Conservation (phyloP, 2,329 filamentous ascomycete genomes). For the Cladosporium sp. region DNA sequence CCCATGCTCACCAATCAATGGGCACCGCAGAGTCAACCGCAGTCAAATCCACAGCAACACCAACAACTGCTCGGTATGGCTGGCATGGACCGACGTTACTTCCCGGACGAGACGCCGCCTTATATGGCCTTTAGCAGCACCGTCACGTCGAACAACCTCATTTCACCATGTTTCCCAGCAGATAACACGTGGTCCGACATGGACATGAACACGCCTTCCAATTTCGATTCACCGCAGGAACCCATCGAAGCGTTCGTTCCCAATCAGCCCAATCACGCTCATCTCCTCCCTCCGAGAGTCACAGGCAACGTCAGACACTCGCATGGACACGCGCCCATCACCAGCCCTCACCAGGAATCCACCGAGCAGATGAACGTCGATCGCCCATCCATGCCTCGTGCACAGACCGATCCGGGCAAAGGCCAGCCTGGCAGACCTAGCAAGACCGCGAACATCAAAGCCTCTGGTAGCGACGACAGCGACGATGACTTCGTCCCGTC, state of each 20-base stretch:
- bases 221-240: constrained; percentile 29
- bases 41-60: constrained; percentile 22
- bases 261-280: constrained; percentile 25
- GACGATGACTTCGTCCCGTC: constrained; percentile 35
- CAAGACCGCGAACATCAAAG: constrained; percentile 8
- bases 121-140: constrained; percentile 28
- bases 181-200: constrained; percentile 34
- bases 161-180: constrained; percentile 31
- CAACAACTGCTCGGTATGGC: constrained; percentile 30
- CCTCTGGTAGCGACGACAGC: constrained; percentile 33
- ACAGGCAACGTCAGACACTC: constrained; percentile 22
- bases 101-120: constrained; percentile 27
- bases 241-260: constrained; percentile 28
- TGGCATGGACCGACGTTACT: constrained; percentile 35
- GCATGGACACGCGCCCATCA: constrained; percentile 25
- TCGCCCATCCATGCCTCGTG: constrained; percentile 15
- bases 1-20: constrained; percentile 25
- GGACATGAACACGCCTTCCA: constrained; percentile 36
- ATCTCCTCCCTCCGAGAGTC: constrained; percentile 26
- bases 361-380: constrained; percentile 12
- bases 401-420: constrained; percentile 11
- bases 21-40: constrained; percentile 16
- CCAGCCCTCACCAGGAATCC: constrained; percentile 33
- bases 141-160: constrained; percentile 26
- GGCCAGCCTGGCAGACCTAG: background rate